Evolutionary conservation across 2,329 filamentous ascomycete species (phyloP).

Genomic region (Magnaporthiopsis incrustans): DNA sequence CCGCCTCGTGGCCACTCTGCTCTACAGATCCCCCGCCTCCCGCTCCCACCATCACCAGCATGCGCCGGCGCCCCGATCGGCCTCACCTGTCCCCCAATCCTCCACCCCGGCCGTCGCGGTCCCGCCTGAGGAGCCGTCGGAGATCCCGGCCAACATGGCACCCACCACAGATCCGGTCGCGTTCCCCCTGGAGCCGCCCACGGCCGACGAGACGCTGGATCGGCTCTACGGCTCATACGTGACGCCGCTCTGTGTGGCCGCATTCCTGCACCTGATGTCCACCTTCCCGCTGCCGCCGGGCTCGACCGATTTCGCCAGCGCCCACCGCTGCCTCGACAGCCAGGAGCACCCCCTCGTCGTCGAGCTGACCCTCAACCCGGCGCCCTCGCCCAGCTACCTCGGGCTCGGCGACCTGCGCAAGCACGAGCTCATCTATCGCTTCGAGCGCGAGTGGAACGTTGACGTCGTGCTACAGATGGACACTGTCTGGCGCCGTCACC

Average conservation of each 20-base stretch:
- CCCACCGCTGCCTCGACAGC: slow-evolving; percentile 57
- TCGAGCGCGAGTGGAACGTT: slow-evolving; percentile 84
- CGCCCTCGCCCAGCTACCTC: slow-evolving; percentile 54
- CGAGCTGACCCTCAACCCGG: slow-evolving; percentile 56
- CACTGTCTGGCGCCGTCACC: slow-evolving; percentile 66
- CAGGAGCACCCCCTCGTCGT: slow-evolving; percentile 54
- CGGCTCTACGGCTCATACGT: slow-evolving; percentile 59
- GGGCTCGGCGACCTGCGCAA: slow-evolving; percentile 63
- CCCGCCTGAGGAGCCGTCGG: slow-evolving; percentile 20
- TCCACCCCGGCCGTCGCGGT: background rate
- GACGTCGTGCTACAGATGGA: slow-evolving; percentile 73
- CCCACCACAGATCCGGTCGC: slow-evolving; percentile 50
- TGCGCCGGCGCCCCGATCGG: background rate
- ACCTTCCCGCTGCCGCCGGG: slow-evolving; percentile 48
- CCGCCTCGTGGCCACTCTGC: slow-evolving; percentile 53
- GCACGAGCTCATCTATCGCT: slow-evolving; percentile 73
- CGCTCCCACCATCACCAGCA: slow-evolving; percentile 12
- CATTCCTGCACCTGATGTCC: slow-evolving; percentile 59
- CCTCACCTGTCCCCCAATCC: slow-evolving; percentile 17
- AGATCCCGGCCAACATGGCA: slow-evolving; percentile 47
- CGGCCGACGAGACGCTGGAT: slow-evolving; percentile 49
- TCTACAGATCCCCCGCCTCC: slow-evolving; percentile 44
- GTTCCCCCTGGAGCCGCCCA: slow-evolving; percentile 52
- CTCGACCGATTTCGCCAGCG: slow-evolving; percentile 46
- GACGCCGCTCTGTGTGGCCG: slow-evolving; percentile 56